A percentile compares a stretch with the other conserved stretches of the same genome.
These are phyloP conservation scores for Globisporangium acanthophoron DNA, from an alignment of 352 stramenopile genomes.

Conservation along the genomic window DNA sequence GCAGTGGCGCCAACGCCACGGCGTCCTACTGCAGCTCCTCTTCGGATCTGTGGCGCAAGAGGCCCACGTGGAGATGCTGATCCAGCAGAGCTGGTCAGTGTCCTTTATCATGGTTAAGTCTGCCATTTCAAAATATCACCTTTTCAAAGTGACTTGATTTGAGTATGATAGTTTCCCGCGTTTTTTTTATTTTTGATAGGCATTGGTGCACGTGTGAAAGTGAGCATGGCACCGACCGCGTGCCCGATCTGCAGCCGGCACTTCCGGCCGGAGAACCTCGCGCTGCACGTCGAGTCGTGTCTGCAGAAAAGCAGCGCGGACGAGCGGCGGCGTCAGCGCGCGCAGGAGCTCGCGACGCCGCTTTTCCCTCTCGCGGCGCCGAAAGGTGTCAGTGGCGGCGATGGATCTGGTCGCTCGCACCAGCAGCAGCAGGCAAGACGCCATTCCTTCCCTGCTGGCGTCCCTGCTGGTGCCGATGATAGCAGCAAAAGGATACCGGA, in stretches of 20 bases:
- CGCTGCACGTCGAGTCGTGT: conserved; percentile 71
- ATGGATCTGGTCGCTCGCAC: not conserved
- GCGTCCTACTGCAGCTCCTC: too few relatives aligned
- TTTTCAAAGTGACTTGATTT: not conserved
- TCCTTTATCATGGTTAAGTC: too few relatives aligned
- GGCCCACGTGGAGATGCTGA: too few relatives aligned
- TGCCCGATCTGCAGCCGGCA: conserved; percentile 79
- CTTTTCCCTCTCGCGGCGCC: conserved; percentile 13
- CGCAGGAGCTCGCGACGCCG: conserved; percentile 6
- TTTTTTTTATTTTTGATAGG: not conserved
- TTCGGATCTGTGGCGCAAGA: too few relatives aligned
- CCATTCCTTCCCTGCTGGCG: conserved; percentile 6
- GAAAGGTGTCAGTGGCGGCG: not conserved
- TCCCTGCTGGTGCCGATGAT: not conserved
- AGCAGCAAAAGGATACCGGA: not conserved
- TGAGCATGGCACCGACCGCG: conserved; percentile 26
- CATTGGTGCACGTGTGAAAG: not conserved
- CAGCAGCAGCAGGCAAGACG: conserved; percentile 6
- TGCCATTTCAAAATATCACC: too few relatives aligned
- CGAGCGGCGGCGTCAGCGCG: conserved; percentile 16
- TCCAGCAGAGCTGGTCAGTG: too few relatives aligned
- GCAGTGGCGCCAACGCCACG: too few relatives aligned
- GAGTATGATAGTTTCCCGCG: too few relatives aligned
- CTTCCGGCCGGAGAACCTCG: conserved; percentile 67
- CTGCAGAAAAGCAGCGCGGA: conserved; percentile 23